phyloP scores from a whole-genome alignment of 495 filamentous ascomycete genomes.

The Sphaerosporella brunnea region DNA sequence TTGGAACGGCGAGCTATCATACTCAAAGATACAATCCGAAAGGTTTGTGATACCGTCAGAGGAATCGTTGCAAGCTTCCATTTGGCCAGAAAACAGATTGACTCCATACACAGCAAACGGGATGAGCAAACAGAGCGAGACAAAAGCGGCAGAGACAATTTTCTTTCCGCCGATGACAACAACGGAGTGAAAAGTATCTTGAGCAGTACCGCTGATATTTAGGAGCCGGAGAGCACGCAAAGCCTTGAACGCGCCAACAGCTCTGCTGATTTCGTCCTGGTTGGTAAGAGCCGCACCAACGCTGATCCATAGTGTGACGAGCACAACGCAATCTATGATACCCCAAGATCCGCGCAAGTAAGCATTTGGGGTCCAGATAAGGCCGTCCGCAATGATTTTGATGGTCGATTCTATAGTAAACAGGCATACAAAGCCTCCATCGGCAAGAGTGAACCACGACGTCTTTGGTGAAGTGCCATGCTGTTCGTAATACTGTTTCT shows the following conservation, averaged over 20 bases:
- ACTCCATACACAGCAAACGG: conserved; percentile 92
- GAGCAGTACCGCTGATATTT: conserved; percentile 89
- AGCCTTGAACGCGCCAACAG: conserved; percentile 94
- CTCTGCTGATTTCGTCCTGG: conserved; percentile 65
- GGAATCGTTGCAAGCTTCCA: conserved; percentile 65
- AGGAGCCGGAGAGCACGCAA: conserved; percentile 81
- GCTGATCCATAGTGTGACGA: conserved; percentile 91
- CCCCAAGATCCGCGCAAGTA: conserved; percentile 96
- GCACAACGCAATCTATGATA: conserved; percentile 81
- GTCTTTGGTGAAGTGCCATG: conserved; percentile 42
- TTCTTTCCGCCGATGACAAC: conserved; percentile 88
- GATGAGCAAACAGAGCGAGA: conserved; percentile 83
- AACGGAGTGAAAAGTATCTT: conserved; percentile 91
- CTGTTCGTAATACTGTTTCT: conserved; percentile 56
- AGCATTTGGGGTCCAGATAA: conserved; percentile 94
- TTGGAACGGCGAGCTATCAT: conserved; percentile 49
- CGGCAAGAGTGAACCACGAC: conserved; percentile 90
- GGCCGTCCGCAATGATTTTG: conserved; percentile 89
- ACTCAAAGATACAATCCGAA: conserved; percentile 68
- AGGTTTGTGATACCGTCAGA: conserved; percentile 37
- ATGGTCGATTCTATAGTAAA: conserved; percentile 80
- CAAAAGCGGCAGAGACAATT: conserved; percentile 70
- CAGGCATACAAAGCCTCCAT: conserved; percentile 71
- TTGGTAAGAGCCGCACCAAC: conserved; percentile 63
- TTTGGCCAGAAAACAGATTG: conserved; percentile 75